Evolutionary conservation across 495 filamentous ascomycete species (phyloP).

Genomic region (Penicillium bovifimosum): DNA sequence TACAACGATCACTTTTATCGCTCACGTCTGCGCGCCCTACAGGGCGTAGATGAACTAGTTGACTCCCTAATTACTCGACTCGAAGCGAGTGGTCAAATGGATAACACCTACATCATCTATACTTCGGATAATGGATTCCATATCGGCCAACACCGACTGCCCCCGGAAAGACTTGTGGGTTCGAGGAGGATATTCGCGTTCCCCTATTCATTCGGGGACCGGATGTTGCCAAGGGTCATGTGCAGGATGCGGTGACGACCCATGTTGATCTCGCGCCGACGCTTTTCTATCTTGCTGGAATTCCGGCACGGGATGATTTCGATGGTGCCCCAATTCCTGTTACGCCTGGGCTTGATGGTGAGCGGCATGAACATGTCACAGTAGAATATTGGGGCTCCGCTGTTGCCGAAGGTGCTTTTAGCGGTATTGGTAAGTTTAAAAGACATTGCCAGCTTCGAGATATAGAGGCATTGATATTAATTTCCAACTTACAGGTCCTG

Average conservation of each 20-base stretch:
- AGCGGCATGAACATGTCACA: conserved; percentile 58
- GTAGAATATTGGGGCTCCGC: conserved; percentile 61
- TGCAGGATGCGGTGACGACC: conserved; percentile 54
- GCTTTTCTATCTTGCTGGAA: conserved; percentile 48
- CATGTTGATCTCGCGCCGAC: conserved; percentile 69
- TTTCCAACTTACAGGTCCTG: conserved; percentile 15
- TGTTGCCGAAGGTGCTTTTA: conserved; percentile 43
- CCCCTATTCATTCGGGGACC: conserved; percentile 60
- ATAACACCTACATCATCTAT: conserved; percentile 68
- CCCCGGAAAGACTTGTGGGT: conserved; percentile 69
- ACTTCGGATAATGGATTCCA: conserved; percentile 73
- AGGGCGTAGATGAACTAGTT: conserved; percentile 67
- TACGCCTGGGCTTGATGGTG: conserved; percentile 22
- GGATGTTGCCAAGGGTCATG: conserved; percentile 40
- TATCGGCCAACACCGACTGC: conserved; percentile 66
- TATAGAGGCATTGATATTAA: neutral
- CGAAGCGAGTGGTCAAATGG: conserved; percentile 46
- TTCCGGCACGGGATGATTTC: conserved; percentile 47
- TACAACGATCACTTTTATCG: conserved; percentile 67
- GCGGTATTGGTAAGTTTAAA: conserved; percentile 23
- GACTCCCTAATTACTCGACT: conserved; percentile 50
- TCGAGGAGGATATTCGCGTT: conserved; percentile 69
- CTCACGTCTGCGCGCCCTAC: conserved; percentile 55
- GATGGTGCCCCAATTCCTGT: conserved; percentile 56
- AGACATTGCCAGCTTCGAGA: neutral